Conservation (phyloP, 352 stramenopile species). For the Globisporangium echinulatum region DNA sequence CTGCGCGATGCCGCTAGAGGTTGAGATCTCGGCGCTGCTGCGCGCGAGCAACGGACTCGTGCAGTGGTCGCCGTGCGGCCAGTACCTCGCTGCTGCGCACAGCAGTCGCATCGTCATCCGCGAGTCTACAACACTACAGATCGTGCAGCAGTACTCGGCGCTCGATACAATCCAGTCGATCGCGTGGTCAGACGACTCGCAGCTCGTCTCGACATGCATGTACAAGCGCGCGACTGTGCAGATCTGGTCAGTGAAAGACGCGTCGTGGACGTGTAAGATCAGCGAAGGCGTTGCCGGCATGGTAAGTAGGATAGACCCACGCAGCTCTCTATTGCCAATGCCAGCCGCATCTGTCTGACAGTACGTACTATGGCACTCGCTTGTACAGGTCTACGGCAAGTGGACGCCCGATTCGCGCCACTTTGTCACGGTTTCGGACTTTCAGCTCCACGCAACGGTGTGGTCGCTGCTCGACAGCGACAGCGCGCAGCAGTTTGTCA, state of each 20-base stretch:
- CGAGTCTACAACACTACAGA: slow-evolving; percentile 41
- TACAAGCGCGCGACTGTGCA: slow-evolving; percentile 58
- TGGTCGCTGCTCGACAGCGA: slow-evolving; percentile 67
- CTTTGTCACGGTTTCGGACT: slow-evolving; percentile 77
- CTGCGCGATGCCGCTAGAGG: slow-evolving; percentile 5
- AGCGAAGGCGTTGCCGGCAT: slow-evolving; percentile 66
- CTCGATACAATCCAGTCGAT: slow-evolving; percentile 50
- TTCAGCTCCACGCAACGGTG: slow-evolving; percentile 75
- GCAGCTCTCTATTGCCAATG: no score
- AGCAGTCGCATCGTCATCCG: slow-evolving; percentile 54
- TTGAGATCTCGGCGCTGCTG: slow-evolving; percentile 48
- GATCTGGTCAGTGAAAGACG: slow-evolving; percentile 62
- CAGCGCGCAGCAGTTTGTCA: slow-evolving; percentile 28
- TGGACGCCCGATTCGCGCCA: slow-evolving; percentile 65
- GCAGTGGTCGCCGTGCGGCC: slow-evolving; percentile 63
- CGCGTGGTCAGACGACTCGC: slow-evolving; percentile 57
- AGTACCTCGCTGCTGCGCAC: slow-evolving; percentile 41
- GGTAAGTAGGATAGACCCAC: slow-evolving; percentile 10
- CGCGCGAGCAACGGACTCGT: slow-evolving; percentile 45
- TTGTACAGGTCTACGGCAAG: slow-evolving; percentile 18
- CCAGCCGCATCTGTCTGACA: no score
- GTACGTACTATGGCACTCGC: no score
- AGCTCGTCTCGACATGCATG: slow-evolving; percentile 53
- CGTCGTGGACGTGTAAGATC: slow-evolving; percentile 67
- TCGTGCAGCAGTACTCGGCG: slow-evolving; percentile 57